A percentile compares a stretch with the other conserved stretches of the same genome.
Conservation (phyloP, 768 basidiomycete species). For the Mycena vulgaris region DNA sequence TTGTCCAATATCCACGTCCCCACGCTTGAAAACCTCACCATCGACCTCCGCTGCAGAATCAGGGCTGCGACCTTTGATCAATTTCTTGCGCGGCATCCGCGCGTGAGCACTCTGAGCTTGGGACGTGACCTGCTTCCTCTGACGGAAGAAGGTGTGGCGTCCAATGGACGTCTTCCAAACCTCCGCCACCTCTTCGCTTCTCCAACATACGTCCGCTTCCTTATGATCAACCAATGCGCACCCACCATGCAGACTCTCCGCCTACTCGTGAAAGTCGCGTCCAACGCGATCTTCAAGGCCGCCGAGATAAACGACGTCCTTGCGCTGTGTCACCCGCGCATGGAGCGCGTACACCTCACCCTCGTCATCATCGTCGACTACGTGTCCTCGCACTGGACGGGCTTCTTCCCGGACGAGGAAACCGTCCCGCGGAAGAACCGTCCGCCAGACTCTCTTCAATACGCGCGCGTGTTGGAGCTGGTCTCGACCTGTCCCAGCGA, state of each 20-base stretch:
- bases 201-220: constrained; percentile 13
- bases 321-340: constrained; percentile 7
- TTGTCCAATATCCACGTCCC: constrained; percentile 22
- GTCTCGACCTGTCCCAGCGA: constrained; percentile 8
- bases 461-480: constrained; percentile 24
- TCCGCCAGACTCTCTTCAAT: constrained; percentile 13
- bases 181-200: constrained; percentile 16
- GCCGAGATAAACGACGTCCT: constrained; percentile 19
- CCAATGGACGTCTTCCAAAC: constrained; percentile 16
- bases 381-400: constrained; percentile 31
- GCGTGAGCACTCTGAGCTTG: constrained; percentile 16
- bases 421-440: not conserved
- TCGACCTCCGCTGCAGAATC: constrained; percentile 27
- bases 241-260: constrained; percentile 20
- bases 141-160: constrained; percentile 9
- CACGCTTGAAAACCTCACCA: constrained; percentile 13
- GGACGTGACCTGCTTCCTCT: constrained; percentile 20
- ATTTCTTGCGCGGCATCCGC: constrained; percentile 30
- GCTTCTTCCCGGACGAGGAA: constrained; percentile 27
- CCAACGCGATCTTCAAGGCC: constrained; percentile 11
- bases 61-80: constrained; percentile 1
- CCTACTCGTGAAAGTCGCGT: constrained; percentile 24
- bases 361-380: constrained; percentile 28
- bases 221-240: constrained; percentile 17
- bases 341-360: constrained; percentile 16